Conservation (phyloP, 139 green algal genomes). For the Closterium sp. region DNA sequence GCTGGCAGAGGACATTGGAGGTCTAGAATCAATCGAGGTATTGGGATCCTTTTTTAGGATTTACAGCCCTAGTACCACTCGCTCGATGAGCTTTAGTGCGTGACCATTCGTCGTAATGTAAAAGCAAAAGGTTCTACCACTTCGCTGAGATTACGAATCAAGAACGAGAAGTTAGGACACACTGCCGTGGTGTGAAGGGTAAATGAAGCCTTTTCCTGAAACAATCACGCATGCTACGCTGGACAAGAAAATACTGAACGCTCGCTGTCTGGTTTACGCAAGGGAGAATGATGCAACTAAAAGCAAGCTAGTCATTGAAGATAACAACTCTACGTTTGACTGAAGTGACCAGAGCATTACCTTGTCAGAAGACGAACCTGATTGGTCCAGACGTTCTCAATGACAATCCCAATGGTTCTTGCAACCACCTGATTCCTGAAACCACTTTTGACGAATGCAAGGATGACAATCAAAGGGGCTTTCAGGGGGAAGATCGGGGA, state of each 20-base stretch:
- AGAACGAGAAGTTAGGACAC: too few species aligned
- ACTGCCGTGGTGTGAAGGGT: too few species aligned
- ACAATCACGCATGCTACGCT: neutral
- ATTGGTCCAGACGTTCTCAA: too few species aligned
- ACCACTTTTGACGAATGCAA: neutral
- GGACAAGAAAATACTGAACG: neutral
- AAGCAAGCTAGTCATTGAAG: neutral
- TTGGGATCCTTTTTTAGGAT: too few species aligned
- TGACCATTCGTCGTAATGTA: neutral
- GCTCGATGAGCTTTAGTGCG: neutral
- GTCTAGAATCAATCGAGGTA: neutral
- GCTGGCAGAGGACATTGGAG: neutral
- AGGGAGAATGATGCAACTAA: neutral
- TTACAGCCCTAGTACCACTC: too few species aligned
- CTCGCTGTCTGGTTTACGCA: neutral
- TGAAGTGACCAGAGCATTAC: neutral
- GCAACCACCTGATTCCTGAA: neutral
- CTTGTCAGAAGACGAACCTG: too few species aligned
- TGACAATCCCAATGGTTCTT: neutral
- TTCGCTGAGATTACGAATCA: too few species aligned
- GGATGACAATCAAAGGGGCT: neutral
- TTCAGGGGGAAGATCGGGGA: neutral
- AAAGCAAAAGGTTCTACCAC: neutral
- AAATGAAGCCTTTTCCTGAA: neutral
- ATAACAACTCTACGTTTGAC: neutral